Conservation (phyloP, 2,329 filamentous ascomycete genomes). For the Cladorrhinum sp. region DNA sequence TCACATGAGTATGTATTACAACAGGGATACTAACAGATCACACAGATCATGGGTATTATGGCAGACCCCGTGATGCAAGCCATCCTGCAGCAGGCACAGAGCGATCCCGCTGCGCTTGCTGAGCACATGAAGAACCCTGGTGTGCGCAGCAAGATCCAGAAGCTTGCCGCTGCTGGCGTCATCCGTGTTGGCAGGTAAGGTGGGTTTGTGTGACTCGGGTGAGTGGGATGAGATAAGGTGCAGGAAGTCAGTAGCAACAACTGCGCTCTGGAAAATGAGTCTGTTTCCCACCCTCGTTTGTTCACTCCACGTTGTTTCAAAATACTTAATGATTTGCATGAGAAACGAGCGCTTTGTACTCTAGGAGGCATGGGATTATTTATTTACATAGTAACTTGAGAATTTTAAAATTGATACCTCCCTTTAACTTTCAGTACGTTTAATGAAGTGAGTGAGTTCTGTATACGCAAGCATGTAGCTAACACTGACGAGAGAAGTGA, state of each 20-base stretch:
- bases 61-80: constrained; percentile 97
- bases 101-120: constrained; percentile 84
- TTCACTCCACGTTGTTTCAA: neutral
- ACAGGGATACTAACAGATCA: constrained; percentile 28
- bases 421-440: neutral
- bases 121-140: constrained; percentile 95
- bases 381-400: constrained; percentile 1
- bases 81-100: constrained; percentile 94
- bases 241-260: neutral
- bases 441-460: neutral
- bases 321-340: constrained; percentile 23
- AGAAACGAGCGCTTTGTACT: constrained; percentile 18
- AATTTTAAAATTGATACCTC: neutral
- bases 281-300: neutral
- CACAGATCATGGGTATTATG: constrained; percentile 79
- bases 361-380: constrained; percentile 3
- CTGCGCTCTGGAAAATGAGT: neutral
- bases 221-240: neutral
- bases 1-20: neutral
- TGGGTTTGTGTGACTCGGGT: neutral
- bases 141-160: constrained; percentile 87
- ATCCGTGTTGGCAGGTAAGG: constrained; percentile 65
- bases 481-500: too few species aligned
- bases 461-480: neutral
- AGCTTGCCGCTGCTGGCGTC: constrained; percentile 87